Percentiles rank a stretch among this genome's conserved stretches.
Evolutionary conservation across 164 flowering plant species (phyloP).

Genomic region (Macadamia tetraphylla): DNA sequence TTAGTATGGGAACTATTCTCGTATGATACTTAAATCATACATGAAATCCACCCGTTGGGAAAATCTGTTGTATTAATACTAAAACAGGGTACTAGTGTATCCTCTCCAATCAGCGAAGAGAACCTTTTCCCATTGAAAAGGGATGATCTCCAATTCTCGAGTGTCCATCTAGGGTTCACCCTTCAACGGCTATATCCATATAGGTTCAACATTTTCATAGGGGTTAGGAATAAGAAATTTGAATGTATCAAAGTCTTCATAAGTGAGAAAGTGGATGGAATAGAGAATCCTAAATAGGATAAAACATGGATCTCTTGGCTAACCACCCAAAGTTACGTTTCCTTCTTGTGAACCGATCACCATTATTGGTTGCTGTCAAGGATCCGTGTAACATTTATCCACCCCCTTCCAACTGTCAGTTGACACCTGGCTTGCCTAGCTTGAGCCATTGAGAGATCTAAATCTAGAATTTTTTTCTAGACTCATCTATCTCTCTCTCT

Average conservation of each 20-base stretch:
- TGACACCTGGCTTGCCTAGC: no score
- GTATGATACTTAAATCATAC: no score
- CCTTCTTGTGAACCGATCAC: neutral
- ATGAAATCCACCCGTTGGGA: no score
- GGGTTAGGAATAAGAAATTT: neutral
- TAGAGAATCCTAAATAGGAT: neutral
- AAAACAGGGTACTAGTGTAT: no score
- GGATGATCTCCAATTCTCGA: neutral
- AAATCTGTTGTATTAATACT: no score
- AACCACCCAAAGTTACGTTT: slow-evolving; percentile 8
- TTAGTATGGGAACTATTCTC: no score
- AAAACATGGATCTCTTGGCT: neutral
- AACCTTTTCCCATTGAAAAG: neutral
- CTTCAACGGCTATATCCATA: neutral
- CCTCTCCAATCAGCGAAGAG: no score
- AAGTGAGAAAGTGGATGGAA: neutral
- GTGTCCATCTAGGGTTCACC: no score
- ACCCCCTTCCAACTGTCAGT: neutral
- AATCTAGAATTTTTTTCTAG: no score
- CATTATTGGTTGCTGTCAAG: slow-evolving; percentile 1
- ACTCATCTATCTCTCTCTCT: no score
- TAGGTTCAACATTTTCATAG: no score
- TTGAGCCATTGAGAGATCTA: no score
- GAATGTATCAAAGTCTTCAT: neutral
- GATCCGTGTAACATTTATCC: neutral